Base-by-base conservation (phyloP, 2,329 filamentous ascomycete species). In the Proliferodiscus dingleyae region DNA sequence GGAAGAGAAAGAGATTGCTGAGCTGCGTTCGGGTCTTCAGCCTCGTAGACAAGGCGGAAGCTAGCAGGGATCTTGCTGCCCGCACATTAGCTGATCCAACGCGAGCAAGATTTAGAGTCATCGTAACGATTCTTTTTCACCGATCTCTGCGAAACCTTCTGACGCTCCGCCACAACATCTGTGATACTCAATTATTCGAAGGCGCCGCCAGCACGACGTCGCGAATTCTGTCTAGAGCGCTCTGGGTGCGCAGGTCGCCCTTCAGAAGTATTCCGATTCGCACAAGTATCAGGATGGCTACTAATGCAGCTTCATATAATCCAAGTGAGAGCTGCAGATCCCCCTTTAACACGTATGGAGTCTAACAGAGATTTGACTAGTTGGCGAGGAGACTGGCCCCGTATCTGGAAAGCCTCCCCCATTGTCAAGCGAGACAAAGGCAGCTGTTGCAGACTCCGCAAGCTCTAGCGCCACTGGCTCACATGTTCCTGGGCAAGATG, bases 181-280 rank as follows among this genome's bases (percentile, higher is more conserved):
- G 38, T 37, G 43, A 26, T 8, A 37, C 24, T 34, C 54, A 54
- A 56, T 53, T 54, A 5, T 45, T 47, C 26, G 10, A 39, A 38
- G 4, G 28, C 49, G 46, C 49, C 50, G 51, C 52, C 57, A 56
- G 49, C 61, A 70, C 63, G 59, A 68, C 67, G 73, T 76, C 73
- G 64, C 72, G 68, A 72, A 63, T 73, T 61, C 62, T 74, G 49
- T 64, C 69, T 59, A 72, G 73, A 71, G 74, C 75, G 67, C 72
- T 80, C 63, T 70, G 73, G 63, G 74, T 77, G 77, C 76, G 74
- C 68, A 72, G 73, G 64, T 64, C 71, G 67, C 72, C 69, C 53
- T 69, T 68, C 62, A 68, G 67, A 68, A 68, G 66, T 63, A 61
- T 56, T 61, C 65, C 60, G 37, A 57, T 54, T 45, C 60, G 63